phyloP scores from a whole-genome alignment of 306 rosid species.

The Cucurbita argyrosperma region DNA sequence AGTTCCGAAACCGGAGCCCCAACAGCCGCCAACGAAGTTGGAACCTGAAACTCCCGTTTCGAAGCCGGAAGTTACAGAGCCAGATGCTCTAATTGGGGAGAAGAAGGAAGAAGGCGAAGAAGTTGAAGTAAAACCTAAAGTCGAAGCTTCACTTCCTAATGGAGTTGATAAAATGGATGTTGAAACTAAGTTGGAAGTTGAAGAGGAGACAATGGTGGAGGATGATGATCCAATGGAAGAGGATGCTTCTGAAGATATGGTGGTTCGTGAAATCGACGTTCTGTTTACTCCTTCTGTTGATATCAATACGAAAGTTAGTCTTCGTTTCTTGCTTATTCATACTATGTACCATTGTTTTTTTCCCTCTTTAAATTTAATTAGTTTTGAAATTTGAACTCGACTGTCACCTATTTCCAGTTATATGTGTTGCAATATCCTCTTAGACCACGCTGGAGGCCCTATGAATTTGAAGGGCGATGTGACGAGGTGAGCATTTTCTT shows the following conservation, averaged over 20 bases:
- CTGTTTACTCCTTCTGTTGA: constrained; percentile 42
- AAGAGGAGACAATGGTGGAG: constrained; percentile 15
- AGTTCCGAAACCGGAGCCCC: constrained; percentile 8
- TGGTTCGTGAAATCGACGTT: constrained; percentile 80
- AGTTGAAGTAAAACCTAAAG: constrained; percentile 2
- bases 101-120: constrained; percentile 20
- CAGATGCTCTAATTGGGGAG: constrained; percentile 4
- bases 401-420: constrained; percentile 20
- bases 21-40: constrained; percentile 12
- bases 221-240: constrained; percentile 53
- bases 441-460: constrained; percentile 80
- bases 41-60: constrained; percentile 11
- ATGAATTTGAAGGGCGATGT: constrained; percentile 59
- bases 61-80: constrained; percentile 8
- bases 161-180: constrained; percentile 30
- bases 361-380: neutral
- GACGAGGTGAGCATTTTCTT: constrained; percentile 38
- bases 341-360: neutral
- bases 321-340: neutral
- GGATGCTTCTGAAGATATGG: constrained; percentile 36
- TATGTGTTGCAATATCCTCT: constrained; percentile 78
- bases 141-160: constrained; percentile 13
- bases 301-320: constrained; percentile 34
- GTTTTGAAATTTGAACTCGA: neutral
- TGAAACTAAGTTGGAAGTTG: constrained; percentile 16